Conservation (phyloP, 148 eudicot genomes). For the Camellia sinensis region DNA sequence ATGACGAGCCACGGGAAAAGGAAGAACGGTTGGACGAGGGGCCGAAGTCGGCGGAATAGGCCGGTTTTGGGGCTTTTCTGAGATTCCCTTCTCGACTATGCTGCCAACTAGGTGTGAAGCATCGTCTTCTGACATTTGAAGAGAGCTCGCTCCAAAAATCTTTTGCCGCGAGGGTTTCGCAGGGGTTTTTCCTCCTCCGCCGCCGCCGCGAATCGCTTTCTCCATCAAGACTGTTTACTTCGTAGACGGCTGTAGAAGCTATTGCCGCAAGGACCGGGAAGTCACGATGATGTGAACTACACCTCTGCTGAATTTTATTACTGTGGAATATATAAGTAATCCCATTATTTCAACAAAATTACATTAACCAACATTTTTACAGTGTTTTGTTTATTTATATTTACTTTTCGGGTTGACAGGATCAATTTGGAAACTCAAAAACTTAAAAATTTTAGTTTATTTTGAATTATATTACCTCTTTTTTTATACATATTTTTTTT, state of each 20-base stretch:
- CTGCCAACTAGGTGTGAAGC: constrained; percentile 54
- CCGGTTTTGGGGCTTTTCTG: constrained; percentile 16
- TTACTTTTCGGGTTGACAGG: too few relatives aligned
- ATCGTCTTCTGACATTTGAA: constrained; percentile 26
- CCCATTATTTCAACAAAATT: too few relatives aligned
- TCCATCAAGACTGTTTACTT: constrained; percentile 22
- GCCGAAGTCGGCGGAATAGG: constrained; percentile 32
- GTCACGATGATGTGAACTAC: too few relatives aligned
- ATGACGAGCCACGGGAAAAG: constrained; percentile 91
- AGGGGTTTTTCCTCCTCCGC: constrained; percentile 23
- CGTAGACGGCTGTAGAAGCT: neutral
- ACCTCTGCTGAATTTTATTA: too few relatives aligned
- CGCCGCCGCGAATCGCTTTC: neutral
- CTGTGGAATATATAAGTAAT: too few relatives aligned
- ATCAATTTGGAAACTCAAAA: too few relatives aligned
- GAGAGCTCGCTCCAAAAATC: constrained; percentile 32
- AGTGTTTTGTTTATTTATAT: too few relatives aligned
- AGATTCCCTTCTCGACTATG: constrained; percentile 68
- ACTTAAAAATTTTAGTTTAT: too few relatives aligned
- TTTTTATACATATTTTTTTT: too few relatives aligned
- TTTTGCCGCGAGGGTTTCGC: constrained; percentile 15
- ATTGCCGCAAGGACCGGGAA: neutral
- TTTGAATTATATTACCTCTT: too few relatives aligned
- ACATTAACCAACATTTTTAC: too few relatives aligned
- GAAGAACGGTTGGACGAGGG: constrained; percentile 65